Conservation (phyloP, 805 yeast genomes). For the Pichia paraexigua region DNA sequence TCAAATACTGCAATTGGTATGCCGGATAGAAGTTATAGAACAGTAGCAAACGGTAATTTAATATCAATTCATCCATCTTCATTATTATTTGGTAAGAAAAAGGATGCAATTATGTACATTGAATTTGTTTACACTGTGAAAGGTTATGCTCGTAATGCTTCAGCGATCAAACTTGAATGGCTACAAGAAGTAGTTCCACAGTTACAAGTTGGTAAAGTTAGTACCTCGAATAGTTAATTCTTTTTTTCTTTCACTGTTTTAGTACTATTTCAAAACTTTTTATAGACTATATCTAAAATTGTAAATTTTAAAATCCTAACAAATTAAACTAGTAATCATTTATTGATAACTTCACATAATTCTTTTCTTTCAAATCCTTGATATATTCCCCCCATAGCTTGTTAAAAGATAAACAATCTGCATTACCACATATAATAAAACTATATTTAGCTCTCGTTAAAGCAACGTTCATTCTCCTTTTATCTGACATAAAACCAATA, state of each 20-base stretch:
- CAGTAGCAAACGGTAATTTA: slow-evolving; percentile 76
- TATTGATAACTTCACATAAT: slow-evolving; percentile 4
- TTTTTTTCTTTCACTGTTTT: not conserved
- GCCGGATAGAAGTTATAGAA: slow-evolving; percentile 89
- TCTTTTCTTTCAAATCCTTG: slow-evolving; percentile 29
- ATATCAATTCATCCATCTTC: slow-evolving; percentile 90
- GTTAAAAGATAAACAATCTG: slow-evolving; percentile 41
- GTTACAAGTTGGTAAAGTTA: slow-evolving; percentile 36
- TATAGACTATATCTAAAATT: not conserved
- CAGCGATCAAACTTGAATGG: slow-evolving; percentile 77
- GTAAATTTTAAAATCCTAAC: not conserved
- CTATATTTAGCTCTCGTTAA: slow-evolving; percentile 63
- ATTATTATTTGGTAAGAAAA: slow-evolving; percentile 67
- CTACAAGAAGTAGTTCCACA: slow-evolving; percentile 74
- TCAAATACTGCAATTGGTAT: slow-evolving; percentile 87
- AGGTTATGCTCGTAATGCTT: slow-evolving; percentile 88
- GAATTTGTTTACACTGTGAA: slow-evolving; percentile 91
- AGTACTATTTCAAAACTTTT: not conserved
- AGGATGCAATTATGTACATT: slow-evolving; percentile 87
- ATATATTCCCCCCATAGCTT: slow-evolving; percentile 45
- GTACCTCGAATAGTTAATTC: slow-evolving; percentile 5
- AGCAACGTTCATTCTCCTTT: slow-evolving; percentile 62
- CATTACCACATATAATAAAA: slow-evolving; percentile 54
- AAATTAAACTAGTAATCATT: slow-evolving; percentile 7
- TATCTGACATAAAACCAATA: slow-evolving; percentile 57